A percentile compares a stretch with the other conserved stretches of the same genome.
These are phyloP conservation scores for Mycena indigotica DNA, from an alignment of 768 basidiomycete genomes.

Conservation along the genomic window DNA sequence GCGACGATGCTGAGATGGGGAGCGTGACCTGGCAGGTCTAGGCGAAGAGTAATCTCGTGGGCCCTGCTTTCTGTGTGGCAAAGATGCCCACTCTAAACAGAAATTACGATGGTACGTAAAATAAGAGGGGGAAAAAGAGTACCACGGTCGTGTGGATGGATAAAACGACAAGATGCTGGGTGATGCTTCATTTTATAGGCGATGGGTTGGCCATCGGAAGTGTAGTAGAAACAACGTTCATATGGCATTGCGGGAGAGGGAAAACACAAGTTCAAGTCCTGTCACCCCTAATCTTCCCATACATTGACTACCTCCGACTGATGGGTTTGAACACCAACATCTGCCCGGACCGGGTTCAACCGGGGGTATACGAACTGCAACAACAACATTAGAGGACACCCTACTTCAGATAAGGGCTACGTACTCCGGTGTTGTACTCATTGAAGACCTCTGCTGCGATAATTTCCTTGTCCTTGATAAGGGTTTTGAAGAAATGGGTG, in stretches of 20 bases:
- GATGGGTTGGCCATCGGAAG: constrained; percentile 20
- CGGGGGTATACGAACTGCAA: constrained; percentile 82
- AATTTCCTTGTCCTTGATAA: constrained; percentile 75
- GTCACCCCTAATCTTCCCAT: constrained; percentile 18
- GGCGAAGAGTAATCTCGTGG: background rate
- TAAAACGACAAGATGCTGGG: constrained; percentile 25
- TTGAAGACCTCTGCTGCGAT: constrained; percentile 80
- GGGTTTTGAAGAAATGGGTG: constrained; percentile 56
- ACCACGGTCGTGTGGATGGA: constrained; percentile 33
- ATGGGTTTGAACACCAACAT: constrained; percentile 85
- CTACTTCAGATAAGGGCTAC: too few species aligned
- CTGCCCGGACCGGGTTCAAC: constrained; percentile 71
- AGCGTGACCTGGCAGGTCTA: background rate
- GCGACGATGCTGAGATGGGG: background rate
- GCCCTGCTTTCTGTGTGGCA: background rate
- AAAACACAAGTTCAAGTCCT: background rate
- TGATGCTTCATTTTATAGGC: too few species aligned
- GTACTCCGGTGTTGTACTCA: constrained; percentile 80
- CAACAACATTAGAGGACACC: too few species aligned
- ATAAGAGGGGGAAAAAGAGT: background rate
- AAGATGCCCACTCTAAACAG: background rate
- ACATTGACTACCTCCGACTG: constrained; percentile 58
- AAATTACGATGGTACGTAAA: background rate
- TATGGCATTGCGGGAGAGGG: constrained; percentile 11
- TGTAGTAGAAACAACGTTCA: constrained; percentile 22